Evolutionary conservation across 2,329 filamentous ascomycete genomes (phyloP), one percentile per base, ranked within the genome.

Genomic region (Ascochyta koolunga): DNA sequence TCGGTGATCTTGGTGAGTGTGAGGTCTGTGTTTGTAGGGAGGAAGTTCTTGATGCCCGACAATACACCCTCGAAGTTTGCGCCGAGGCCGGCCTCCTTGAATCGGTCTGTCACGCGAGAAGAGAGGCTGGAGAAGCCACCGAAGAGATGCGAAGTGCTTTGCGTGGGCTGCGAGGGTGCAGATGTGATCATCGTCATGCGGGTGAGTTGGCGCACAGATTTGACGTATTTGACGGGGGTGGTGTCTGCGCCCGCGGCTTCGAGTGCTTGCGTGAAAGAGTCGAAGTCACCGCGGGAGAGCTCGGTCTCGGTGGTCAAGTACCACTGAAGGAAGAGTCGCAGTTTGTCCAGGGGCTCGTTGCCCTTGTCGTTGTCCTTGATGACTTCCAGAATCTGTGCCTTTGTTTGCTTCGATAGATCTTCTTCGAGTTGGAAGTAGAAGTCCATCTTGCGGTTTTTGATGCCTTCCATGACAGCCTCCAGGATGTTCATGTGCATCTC

Each of bases 401-500:
- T 96, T 44, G 88, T 91, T 74, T 96, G 91, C 77, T 96, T 97
- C 73, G 88, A 89, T 58, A 97, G 89, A 62, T 88, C 91, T 74
- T 98, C 93, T 73, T 99, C 96, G 5, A 96, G 80, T 71, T 98
- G 91, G 78, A 96, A 99, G 76, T 90, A 99, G 72, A 95, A 95
- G 72, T 99, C 95, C 5, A 99, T 81, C 74, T 98, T 93, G 15
- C 95, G 87, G 65, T 96, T 91, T 72, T 98, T 97, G 75, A 98
- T 96, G 1, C 92, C 93, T 65, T 87, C 85, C 51, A 89, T 76
- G 9, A 89, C 73, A 1, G 91, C 90, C 1, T 93, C 93, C 3
- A 96, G 82, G 54, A 98, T 96, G 72, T 96, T 97, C 95, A 99
- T 99, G 74, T 99, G 95, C 90, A 97, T 98, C 48, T 68, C 95